Conservation (phyloP, 306 rosid species). For the Fragaria nilgerrensis region DNA sequence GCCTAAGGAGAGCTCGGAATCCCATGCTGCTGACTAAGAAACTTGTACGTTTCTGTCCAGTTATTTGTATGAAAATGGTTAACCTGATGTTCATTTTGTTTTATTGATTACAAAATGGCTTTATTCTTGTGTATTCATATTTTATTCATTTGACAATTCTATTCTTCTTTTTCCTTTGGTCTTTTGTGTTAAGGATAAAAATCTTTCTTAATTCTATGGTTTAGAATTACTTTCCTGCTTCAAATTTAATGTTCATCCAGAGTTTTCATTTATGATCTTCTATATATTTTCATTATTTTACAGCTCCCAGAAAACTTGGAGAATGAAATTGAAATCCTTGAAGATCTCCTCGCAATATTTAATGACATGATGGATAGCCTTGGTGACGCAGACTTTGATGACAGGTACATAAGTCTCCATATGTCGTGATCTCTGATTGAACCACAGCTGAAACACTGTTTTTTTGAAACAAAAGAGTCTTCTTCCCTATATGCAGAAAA, state of each 20-base stretch:
- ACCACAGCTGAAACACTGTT: constrained; percentile 7
- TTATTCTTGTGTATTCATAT: not conserved
- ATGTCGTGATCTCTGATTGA: constrained; percentile 3
- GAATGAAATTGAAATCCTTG: constrained; percentile 64
- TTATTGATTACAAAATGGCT: not conserved
- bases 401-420: constrained; percentile 46
- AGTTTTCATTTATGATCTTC: not conserved
- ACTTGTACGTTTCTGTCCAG: constrained; percentile 42
- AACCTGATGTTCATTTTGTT: constrained; percentile 8
- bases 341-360: constrained; percentile 40
- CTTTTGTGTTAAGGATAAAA: not conserved
- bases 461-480: not conserved
- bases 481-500: constrained; percentile 40
- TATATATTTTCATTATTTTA: constrained; percentile 13
- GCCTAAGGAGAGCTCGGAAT: constrained; percentile 48
- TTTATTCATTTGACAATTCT: not conserved
- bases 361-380: constrained; percentile 51
- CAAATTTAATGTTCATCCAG: not conserved
- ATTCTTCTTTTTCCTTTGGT: not conserved
- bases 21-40: constrained; percentile 42
- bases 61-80: not conserved
- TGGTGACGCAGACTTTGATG: constrained; percentile 47
- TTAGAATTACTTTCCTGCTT: not conserved
- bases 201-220: not conserved
- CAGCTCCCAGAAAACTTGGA: constrained; percentile 71